Percentiles rank a stretch among this genome's conserved stretches.
Conservation (phyloP, 495 filamentous ascomycete genomes). For the Parathielavia appendiculata region DNA sequence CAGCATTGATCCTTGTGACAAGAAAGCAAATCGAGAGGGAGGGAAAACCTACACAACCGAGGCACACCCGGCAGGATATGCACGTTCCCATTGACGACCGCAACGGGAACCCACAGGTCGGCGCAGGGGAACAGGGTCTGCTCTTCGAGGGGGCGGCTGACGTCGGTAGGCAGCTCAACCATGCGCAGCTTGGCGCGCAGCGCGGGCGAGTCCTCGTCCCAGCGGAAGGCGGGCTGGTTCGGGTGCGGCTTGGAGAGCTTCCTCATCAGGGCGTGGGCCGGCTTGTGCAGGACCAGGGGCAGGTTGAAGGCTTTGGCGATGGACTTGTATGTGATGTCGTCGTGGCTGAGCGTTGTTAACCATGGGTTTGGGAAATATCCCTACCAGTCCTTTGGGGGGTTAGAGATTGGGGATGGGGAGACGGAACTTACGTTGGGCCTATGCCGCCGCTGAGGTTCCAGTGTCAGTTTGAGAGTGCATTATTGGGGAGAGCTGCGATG, state of each 20-base stretch:
- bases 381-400: neutral
- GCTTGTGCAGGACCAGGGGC: conserved; percentile 67
- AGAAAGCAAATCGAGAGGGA: neutral
- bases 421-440: conserved; percentile 80
- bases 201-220: conserved; percentile 72
- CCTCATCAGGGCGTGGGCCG: conserved; percentile 77
- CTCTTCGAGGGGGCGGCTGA: conserved; percentile 49
- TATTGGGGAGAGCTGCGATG: neutral
- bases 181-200: conserved; percentile 81
- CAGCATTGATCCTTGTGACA: neutral
- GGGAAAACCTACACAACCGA: conserved; percentile 52
- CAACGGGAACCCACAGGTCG: conserved; percentile 83
- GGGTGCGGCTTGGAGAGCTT: conserved; percentile 65
- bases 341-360: conserved; percentile 55
- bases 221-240: conserved; percentile 71
- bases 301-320: conserved; percentile 86
- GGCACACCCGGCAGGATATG: conserved; percentile 92
- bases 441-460: conserved; percentile 66
- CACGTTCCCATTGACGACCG: conserved; percentile 84
- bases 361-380: no score
- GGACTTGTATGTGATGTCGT: conserved; percentile 94
- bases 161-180: conserved; percentile 77
- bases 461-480: neutral
- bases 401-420: neutral
- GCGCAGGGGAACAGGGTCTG: conserved; percentile 75